Percentiles rank a stretch among this genome's conserved stretches.
Evolutionary conservation across 2,329 filamentous ascomycete genomes (phyloP).

Genomic region (Magnaporthiopsis rhizophila): DNA sequence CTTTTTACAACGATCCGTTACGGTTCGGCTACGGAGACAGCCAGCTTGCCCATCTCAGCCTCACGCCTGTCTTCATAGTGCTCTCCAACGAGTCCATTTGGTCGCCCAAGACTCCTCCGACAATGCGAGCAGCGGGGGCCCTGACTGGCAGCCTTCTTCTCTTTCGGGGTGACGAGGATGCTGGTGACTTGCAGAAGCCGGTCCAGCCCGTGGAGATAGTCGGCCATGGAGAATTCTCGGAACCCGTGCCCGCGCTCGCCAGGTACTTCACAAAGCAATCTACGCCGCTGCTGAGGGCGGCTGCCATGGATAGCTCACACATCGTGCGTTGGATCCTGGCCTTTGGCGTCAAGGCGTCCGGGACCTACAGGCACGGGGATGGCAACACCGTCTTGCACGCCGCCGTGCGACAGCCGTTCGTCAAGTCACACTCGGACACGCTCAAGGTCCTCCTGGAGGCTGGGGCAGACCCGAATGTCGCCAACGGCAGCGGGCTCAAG

Average conservation of each 20-base stretch:
- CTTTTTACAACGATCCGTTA: no score
- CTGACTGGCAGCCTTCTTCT: not conserved
- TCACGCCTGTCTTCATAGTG: not conserved
- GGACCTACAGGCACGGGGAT: not conserved
- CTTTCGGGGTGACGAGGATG: not conserved
- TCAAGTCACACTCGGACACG: not conserved
- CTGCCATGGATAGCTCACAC: not conserved
- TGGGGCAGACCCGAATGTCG: not conserved
- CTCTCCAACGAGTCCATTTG: not conserved
- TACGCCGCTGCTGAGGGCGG: not conserved
- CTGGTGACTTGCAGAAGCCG: not conserved
- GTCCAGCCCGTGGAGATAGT: not conserved
- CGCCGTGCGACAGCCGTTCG: not conserved
- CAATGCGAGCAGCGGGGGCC: not conserved
- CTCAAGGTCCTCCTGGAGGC: conserved; percentile 1
- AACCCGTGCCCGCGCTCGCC: not conserved
- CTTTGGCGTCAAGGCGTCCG: not conserved
- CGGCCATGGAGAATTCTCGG: not conserved
- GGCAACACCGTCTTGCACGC: not conserved
- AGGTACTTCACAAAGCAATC: not conserved
- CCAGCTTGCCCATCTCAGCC: not conserved
- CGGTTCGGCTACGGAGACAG: no score
- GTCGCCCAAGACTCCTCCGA: not conserved
- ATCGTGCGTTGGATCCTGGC: not conserved
- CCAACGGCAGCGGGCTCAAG: not conserved